A percentile compares a stretch with the other conserved stretches of the same genome.
phyloP scores from a whole-genome alignment of 2,329 filamentous ascomycete species.

The Albophoma yamanashiensis region DNA sequence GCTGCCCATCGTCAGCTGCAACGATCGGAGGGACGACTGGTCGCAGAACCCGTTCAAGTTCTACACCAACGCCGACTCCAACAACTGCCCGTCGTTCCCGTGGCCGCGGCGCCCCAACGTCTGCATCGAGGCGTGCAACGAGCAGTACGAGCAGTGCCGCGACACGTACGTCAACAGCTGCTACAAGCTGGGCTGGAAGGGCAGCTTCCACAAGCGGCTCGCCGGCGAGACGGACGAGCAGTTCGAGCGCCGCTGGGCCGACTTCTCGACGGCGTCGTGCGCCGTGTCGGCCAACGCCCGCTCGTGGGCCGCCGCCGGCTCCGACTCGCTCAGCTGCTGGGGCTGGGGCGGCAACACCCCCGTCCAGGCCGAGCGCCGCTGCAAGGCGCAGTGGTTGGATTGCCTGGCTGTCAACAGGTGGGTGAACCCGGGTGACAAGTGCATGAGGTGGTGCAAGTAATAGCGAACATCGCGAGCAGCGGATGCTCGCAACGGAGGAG shows the following conservation, averaged over 20 bases:
- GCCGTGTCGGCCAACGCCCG: background rate
- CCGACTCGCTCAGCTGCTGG: constrained; percentile 9
- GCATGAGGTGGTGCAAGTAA: constrained; percentile 22
- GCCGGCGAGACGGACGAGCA: constrained; percentile 11
- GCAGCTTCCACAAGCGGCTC: constrained; percentile 13
- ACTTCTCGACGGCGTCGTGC: background rate
- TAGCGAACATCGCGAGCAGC: constrained; percentile 6
- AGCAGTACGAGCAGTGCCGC: constrained; percentile 38
- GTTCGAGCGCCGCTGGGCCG: constrained; percentile 11
- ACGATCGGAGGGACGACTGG: constrained; percentile 35
- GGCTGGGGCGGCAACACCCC: constrained; percentile 19
- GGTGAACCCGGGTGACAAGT: constrained; percentile 26
- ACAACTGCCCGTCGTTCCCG: constrained; percentile 32
- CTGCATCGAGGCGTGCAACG: constrained; percentile 41
- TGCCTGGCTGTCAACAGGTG: constrained; percentile 32
- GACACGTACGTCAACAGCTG: constrained; percentile 39
- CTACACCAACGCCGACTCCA: constrained; percentile 33
- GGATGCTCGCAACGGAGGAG: background rate
- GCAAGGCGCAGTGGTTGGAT: constrained; percentile 37
- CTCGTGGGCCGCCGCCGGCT: constrained; percentile 6
- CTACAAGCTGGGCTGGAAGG: constrained; percentile 18
- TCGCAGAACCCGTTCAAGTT: constrained; percentile 37
- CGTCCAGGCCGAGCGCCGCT: constrained; percentile 27
- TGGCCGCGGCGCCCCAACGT: constrained; percentile 25
- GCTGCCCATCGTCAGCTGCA: constrained; percentile 43